Evolutionary conservation across 2,329 filamentous ascomycete species (phyloP).

Genomic region (Chlorencoelia australis): DNA sequence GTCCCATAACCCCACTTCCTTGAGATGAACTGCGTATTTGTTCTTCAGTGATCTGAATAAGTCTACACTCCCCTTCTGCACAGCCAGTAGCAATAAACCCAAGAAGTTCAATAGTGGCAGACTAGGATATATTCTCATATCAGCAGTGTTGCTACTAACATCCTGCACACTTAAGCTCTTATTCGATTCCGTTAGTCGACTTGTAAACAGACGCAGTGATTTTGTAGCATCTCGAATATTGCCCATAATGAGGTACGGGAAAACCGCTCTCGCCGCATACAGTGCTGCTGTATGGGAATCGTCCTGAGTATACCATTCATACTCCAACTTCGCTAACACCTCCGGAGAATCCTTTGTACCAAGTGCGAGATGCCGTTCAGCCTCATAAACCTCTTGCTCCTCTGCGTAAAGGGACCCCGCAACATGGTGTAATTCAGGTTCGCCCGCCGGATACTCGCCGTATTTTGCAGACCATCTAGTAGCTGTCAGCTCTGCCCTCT

Average conservation of each 20-base stretch:
- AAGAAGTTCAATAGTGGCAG: constrained; percentile 95
- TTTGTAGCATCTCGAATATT: constrained; percentile 85
- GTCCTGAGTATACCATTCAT: constrained; percentile 86
- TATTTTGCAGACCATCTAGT: constrained; percentile 74
- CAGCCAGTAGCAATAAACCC: constrained; percentile 68
- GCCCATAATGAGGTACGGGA: constrained; percentile 83
- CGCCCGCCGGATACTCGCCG: constrained; percentile 81
- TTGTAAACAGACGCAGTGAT: constrained; percentile 65
- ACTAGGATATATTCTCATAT: constrained; percentile 76
- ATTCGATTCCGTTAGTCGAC: constrained; percentile 47
- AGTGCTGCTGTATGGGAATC: constrained; percentile 78
- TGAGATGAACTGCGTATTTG: constrained; percentile 72
- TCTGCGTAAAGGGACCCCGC: constrained; percentile 82
- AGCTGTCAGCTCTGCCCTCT: no score
- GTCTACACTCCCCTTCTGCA: constrained; percentile 67
- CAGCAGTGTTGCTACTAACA: constrained; percentile 68
- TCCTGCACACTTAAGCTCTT: constrained; percentile 62
- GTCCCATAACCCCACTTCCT: constrained; percentile 68
- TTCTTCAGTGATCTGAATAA: constrained; percentile 71
- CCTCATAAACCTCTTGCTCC: constrained; percentile 86
- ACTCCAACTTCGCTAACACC: constrained; percentile 73
- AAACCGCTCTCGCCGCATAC: constrained; percentile 76
- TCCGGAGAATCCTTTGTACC: constrained; percentile 84
- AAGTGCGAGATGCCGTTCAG: constrained; percentile 78
- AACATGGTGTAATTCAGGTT: constrained; percentile 91